These are phyloP conservation scores for Phoma sp. DNA, from an alignment of 2,329 filamentous ascomycete genomes.

Conservation along the genomic window DNA sequence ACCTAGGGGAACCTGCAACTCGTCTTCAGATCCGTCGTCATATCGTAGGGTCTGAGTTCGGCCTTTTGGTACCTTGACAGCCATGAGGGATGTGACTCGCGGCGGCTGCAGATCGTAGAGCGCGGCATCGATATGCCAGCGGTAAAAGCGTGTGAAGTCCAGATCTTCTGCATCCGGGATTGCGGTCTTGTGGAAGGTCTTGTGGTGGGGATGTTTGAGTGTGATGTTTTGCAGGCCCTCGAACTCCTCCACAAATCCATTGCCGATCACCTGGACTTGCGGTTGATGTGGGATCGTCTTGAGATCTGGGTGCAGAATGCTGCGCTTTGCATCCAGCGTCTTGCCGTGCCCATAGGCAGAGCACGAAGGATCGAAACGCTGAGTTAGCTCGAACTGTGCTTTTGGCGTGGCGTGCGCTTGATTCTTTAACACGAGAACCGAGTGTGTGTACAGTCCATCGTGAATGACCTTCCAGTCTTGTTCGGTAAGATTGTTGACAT, in stretches of 20 bases:
- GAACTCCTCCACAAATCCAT: slow-evolving; percentile 71
- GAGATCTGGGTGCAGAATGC: slow-evolving; percentile 76
- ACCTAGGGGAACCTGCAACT: slow-evolving; percentile 71
- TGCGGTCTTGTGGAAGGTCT: slow-evolving; percentile 71
- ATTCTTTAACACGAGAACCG: slow-evolving; percentile 74
- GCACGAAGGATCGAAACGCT: slow-evolving; percentile 71
- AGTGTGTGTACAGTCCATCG: slow-evolving; percentile 69
- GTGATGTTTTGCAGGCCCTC: slow-evolving; percentile 72
- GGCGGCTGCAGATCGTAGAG: slow-evolving; percentile 78
- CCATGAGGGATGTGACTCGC: slow-evolving; percentile 73
- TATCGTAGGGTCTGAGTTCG: slow-evolving; percentile 68
- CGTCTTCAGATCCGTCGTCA: slow-evolving; percentile 72
- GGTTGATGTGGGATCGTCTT: slow-evolving; percentile 82
- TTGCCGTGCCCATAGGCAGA: slow-evolving; percentile 77
- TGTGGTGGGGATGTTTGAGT: slow-evolving; percentile 77
- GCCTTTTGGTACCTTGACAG: slow-evolving; percentile 72
- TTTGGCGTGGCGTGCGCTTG: slow-evolving; percentile 68
- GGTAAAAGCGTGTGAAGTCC: slow-evolving; percentile 67
- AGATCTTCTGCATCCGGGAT: slow-evolving; percentile 68
- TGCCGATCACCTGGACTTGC: slow-evolving; percentile 81
- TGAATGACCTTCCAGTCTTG: slow-evolving; percentile 67
- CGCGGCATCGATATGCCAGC: slow-evolving; percentile 83
- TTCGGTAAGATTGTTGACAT: slow-evolving; percentile 17
- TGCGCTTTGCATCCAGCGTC: slow-evolving; percentile 69
- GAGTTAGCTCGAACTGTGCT: slow-evolving; percentile 76